Evolutionary conservation across 352 stramenopile species (phyloP).

Genomic region (Globisporangium rhizosaccharum): DNA sequence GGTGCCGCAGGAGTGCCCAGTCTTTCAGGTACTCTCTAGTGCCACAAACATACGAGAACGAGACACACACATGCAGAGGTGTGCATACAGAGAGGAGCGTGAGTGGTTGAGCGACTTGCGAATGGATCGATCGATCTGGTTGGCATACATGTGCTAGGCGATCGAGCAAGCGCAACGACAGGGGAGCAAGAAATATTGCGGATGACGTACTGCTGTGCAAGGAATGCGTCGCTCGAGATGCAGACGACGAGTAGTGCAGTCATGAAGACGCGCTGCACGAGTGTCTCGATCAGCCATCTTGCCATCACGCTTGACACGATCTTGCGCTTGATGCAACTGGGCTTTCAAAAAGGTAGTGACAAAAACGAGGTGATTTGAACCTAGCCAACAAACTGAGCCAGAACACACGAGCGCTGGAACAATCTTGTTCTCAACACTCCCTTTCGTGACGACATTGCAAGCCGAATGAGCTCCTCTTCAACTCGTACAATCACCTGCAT

Average conservation of each 20-base stretch:
- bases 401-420: too few relatives aligned
- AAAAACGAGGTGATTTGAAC: too few relatives aligned
- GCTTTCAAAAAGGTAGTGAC: too few relatives aligned
- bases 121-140: neutral
- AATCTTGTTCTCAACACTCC: too few relatives aligned
- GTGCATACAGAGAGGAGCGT: neutral
- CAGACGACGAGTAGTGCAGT: conserved; percentile 40
- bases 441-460: too few relatives aligned
- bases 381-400: too few relatives aligned
- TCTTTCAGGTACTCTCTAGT: conserved; percentile 25
- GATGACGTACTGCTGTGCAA: conserved; percentile 43
- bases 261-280: conserved; percentile 33
- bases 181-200: too few relatives aligned
- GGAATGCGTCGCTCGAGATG: conserved; percentile 46
- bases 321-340: neutral
- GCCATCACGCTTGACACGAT: neutral
- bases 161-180: too few relatives aligned
- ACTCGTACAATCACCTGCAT: too few relatives aligned
- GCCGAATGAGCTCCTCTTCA: too few relatives aligned
- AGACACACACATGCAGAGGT: neutral
- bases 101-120: neutral
- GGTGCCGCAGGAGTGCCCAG: conserved; percentile 40
- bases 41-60: neutral
- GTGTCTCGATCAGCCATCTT: neutral
- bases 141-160: neutral